These are phyloP conservation scores for Trematosphaeria pertusa DNA, from an alignment of 2,329 filamentous ascomycete genomes.

Conservation along the genomic window DNA sequence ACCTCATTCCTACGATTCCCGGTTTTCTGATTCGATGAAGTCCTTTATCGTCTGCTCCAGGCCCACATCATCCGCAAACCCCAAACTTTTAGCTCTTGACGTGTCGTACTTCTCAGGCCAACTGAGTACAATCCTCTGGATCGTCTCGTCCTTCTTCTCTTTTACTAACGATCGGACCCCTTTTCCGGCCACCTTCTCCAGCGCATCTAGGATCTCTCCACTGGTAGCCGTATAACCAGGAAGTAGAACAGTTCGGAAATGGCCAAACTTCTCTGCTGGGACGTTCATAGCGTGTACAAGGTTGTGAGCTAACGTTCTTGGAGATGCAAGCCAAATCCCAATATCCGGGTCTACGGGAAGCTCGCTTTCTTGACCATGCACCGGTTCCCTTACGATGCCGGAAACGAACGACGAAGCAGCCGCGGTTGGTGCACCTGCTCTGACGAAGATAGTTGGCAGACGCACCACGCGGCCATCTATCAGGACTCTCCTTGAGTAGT, in stretches of 20 bases:
- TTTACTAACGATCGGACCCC: constrained; percentile 59
- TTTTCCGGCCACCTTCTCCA: constrained; percentile 62
- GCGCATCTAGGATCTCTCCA: constrained; percentile 63
- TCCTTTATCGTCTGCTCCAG: constrained; percentile 56
- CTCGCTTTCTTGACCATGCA: constrained; percentile 60
- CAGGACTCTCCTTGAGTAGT: constrained; percentile 65
- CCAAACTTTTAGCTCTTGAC: constrained; percentile 62
- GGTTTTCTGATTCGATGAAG: constrained; percentile 47
- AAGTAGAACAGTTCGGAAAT: constrained; percentile 60
- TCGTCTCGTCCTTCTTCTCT: constrained; percentile 59
- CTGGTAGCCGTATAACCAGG: constrained; percentile 63
- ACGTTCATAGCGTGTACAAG: constrained; percentile 60
- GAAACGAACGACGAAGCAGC: constrained; percentile 70
- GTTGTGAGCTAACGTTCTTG: constrained; percentile 62
- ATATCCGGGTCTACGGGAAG: constrained; percentile 61
- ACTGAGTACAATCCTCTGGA: constrained; percentile 61
- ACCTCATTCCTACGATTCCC: no score
- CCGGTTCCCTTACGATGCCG: constrained; percentile 69
- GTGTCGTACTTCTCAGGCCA: constrained; percentile 65
- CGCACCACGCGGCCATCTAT: constrained; percentile 66
- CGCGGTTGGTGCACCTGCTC: constrained; percentile 65
- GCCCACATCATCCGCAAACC: constrained; percentile 58
- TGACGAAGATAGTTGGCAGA: constrained; percentile 68
- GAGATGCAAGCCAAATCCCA: constrained; percentile 65
- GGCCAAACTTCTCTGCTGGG: constrained; percentile 58